Evolutionary conservation across 2,329 filamentous ascomycete genomes (phyloP), one percentile per base, ranked within the genome.

Genomic region (Ceratocystis lukuohia): DNA sequence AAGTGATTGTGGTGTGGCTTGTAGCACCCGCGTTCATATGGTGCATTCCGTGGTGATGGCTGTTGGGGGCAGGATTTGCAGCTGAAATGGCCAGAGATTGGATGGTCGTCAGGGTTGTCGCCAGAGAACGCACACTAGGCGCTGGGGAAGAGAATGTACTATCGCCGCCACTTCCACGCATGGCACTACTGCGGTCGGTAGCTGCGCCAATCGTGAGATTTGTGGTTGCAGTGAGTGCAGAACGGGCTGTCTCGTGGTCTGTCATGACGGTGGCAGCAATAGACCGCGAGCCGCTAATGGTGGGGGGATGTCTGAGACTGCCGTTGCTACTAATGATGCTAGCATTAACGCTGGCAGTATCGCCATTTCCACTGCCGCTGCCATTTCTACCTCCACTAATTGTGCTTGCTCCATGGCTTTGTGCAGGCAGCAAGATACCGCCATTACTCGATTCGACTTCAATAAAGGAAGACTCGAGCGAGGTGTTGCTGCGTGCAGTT

Each of bases 41-140:
- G 66, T 71, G 71, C 6, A 63, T 62, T 41, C 71, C 72, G 45
- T 83, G 73, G 77, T 79, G 73, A 68, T 75, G 77, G 70, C 74
- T 77, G 48, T 67, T 77, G 76, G 68, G 70, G 72, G 65, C 73
- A 62, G 75, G 77, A 65, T 76, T 28, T 37, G 28, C 56, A 4
- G 56, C 56, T 30, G 56, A 59, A 20, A 20, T 37, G 77, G 61
- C 77, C 69, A 84, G 80, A 0, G 89, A 93, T 72, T 93, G 89
- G 68, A 95, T 91, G 0, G 89, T 95, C 0, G 90, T 94, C 66
- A 95, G 79, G 1, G 89, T 94, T 0, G 89, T 94, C 1, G 89
- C 89, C 65, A 95, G 79, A 1, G 89, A 93, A 69, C 86, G 87
- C 61, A 91, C 85, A 6, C 89, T 93, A 30, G 89, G 89, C 44